Evolutionary conservation across 768 basidiomycete genomes (phyloP).

Genomic region (Russula foetens): DNA sequence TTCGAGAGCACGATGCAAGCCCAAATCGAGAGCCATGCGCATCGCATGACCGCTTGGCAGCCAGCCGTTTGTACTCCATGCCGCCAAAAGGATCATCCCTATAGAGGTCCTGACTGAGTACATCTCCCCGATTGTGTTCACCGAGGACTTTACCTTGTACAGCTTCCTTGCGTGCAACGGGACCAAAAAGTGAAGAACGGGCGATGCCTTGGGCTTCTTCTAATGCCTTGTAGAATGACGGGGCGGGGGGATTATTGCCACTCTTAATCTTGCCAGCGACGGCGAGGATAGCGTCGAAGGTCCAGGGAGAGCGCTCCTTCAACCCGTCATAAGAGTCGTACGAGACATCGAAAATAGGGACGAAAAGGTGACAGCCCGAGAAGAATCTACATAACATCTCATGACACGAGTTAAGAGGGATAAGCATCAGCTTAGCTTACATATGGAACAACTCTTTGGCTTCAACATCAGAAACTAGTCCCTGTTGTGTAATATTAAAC

Average conservation of each 20-base stretch:
- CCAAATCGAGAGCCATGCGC: conserved; percentile 92
- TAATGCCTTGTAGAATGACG: conserved; percentile 83
- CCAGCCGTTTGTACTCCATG: conserved; percentile 94
- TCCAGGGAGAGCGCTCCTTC: conserved; percentile 91
- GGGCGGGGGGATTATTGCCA: conserved; percentile 76
- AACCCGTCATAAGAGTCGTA: conserved; percentile 93
- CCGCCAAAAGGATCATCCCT: conserved; percentile 89
- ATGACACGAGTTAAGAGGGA: conserved; percentile 14
- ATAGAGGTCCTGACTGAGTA: conserved; percentile 1
- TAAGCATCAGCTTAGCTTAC: conserved; percentile 43
- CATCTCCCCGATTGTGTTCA: not conserved
- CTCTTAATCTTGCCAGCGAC: conserved; percentile 89
- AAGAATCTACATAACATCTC: conserved; percentile 65
- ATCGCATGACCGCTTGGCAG: conserved; percentile 92
- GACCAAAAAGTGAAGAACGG: conserved; percentile 86
- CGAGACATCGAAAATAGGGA: conserved; percentile 86
- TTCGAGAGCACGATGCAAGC: conserved; percentile 86
- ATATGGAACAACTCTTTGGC: conserved; percentile 90
- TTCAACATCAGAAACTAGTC: conserved; percentile 77
- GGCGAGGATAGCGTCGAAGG: conserved; percentile 88
- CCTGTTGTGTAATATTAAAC: conserved; percentile 36
- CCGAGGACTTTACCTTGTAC: conserved; percentile 59
- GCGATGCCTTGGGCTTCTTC: conserved; percentile 97
- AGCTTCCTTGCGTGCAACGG: conserved; percentile 89
- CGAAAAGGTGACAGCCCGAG: conserved; percentile 93